Evolutionary conservation across 129 eudicot species (phyloP), one percentile per base, ranked within the genome.

Genomic region (Daucus carota): DNA sequence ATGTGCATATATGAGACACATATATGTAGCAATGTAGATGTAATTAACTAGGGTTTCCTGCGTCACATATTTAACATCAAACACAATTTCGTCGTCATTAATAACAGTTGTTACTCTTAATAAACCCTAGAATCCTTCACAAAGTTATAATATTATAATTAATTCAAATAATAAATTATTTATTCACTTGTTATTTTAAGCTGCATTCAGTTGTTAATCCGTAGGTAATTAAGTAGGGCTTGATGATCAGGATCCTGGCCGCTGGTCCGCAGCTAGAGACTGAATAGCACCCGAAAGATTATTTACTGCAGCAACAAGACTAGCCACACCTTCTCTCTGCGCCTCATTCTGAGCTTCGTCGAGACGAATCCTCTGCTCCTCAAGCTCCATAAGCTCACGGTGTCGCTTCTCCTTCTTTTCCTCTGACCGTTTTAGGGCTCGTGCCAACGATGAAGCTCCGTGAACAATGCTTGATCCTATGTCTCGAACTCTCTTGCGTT

Each of bases 271-370:
- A 82, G 83, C 78, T 38, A 86, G 86, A 36, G 83, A 45, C 47
- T 80, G 82, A 52, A 86, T 83, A 44, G 89, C 89, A 73, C 82
- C 82, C 5, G 89, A 86, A 29, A 86, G 86, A 80, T 83, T 83
- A 50, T 83, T 75, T 22, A 86, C 73, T 10, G 89, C 84, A 1
- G 83, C 44, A 75, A 86, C 52, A 29, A 86, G 76, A 80, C 75
- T 62, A 1, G 78, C 59, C 59, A 86, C 45, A 36, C 86, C 89
- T 71, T 86, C 83, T 26, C 83, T 84, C 65, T 86, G 83, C 46
- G 83, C 78, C 67, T 83, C 84, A 34, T 80, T 83, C 70, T 82
- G 78, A 28, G 82, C 79, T 45, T 83, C 89, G 40, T 83, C 84
- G 29, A 75, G 54, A 9, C 69, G 84, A 42, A 82, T 74, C 78